Evolutionary conservation across 2,329 filamentous ascomycete genomes (phyloP), one percentile per base, ranked within the genome.

Genomic region (Trichoderma polysporum): DNA sequence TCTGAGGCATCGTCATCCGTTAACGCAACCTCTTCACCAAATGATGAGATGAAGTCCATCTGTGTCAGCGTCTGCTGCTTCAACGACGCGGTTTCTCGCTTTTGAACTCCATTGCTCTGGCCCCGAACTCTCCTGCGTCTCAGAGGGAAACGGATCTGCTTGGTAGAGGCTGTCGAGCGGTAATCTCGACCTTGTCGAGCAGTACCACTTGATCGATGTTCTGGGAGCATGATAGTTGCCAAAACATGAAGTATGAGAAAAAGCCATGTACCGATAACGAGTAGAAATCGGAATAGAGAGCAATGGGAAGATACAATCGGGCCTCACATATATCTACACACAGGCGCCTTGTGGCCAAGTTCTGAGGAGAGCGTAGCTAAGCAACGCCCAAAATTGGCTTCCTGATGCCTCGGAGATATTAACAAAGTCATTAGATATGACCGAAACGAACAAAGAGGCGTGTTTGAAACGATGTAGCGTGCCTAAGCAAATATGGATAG

Each of bases 31-130:
- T 75, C 73, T 19, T 73, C 77, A 17, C 75, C 74, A n/a, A 76
- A 74, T 69, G 75, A 77, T 41, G 73, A 78, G 19, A 78, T 76
- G 72, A 77, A 80, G 54, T 78, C 77, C 50, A 81, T 77, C 69
- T 82, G 80, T 5, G 80, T 82, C 25, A 82, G 69, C 1, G 80
- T 82, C 72, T 80, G 78, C 71, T 82, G 80, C 66, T 68, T 68
- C 49, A 68, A 27, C 5, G 35, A 41, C n/a, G 54, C 29, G 25
- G 4, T 8, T 17, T 25, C 66, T 25, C 52, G 25, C 35, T 47
- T 49, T 19, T 39, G 56, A 10, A 29, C 17, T 2, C 29, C 70
- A 19, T 74, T 74, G 12, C 74, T 75, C 60, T 79, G 79, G n/a
- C 77, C 78, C 27, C 75, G 77, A 13, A 80, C 70, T 15, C 71